A percentile compares a stretch with the other conserved stretches of the same genome.
Evolutionary conservation across 169 alveolate species (phyloP).

Genomic region (Plasmodium yoelii): DNA sequence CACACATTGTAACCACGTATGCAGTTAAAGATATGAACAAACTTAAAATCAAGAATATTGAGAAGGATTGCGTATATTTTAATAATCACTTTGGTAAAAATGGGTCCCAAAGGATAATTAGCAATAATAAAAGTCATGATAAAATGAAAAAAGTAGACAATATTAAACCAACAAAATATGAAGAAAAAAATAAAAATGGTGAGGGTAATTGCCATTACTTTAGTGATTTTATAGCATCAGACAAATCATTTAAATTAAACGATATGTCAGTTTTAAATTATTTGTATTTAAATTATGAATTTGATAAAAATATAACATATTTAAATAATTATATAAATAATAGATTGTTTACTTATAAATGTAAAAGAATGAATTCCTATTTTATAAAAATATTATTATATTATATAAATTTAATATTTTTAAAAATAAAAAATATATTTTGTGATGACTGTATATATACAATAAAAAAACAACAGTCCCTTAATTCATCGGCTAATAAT

Average conservation of each 20-base stretch:
- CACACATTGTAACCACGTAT: neutral
- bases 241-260: conserved; percentile 15
- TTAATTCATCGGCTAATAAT: conserved; percentile 72
- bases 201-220: neutral
- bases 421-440: conserved; percentile 74
- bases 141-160: neutral
- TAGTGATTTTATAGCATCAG: neutral
- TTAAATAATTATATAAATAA: conserved; percentile 40
- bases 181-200: neutral
- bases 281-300: conserved; percentile 63
- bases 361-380: conserved; percentile 66
- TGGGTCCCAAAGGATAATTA: neutral
- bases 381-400: conserved; percentile 69
- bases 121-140: neutral
- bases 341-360: conserved; percentile 44
- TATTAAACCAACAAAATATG: neutral
- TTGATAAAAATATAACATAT: conserved; percentile 51
- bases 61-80: neutral
- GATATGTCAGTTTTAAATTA: conserved; percentile 68
- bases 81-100: neutral
- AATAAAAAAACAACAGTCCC: conserved; percentile 64
- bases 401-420: conserved; percentile 44
- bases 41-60: neutral
- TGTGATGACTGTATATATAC: conserved; percentile 76
- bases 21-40: conserved; percentile 19